Evolutionary conservation across 805 yeast genomes (phyloP).

Genomic region (Jamesozyma rosinii): DNA sequence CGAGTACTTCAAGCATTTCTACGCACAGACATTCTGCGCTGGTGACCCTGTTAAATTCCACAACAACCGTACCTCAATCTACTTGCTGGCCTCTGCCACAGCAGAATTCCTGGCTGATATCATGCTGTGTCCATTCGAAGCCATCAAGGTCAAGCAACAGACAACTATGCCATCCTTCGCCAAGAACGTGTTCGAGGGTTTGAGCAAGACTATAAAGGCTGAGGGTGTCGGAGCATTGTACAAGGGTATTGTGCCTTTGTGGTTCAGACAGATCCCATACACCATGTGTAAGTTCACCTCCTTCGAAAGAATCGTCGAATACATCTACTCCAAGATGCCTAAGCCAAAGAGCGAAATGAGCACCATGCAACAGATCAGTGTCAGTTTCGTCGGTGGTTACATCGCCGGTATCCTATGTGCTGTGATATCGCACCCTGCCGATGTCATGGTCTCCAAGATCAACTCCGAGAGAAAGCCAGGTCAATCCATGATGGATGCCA

Average conservation of each 20-base stretch:
- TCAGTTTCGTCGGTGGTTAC: constrained; percentile 91
- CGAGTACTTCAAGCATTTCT: constrained; percentile 78
- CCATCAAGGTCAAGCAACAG: constrained; percentile 89
- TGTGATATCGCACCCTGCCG: constrained; percentile 95
- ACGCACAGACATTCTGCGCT: constrained; percentile 55
- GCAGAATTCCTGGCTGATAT: constrained; percentile 93
- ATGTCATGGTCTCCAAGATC: constrained; percentile 92
- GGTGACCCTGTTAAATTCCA: constrained; percentile 46
- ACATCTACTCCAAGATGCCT: constrained; percentile 66
- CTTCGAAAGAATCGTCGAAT: constrained; percentile 82
- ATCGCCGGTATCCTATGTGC: constrained; percentile 97
- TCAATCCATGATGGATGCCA: constrained; percentile 63
- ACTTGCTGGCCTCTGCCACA: constrained; percentile 76
- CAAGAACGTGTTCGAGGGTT: constrained; percentile 52
- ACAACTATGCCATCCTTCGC: constrained; percentile 86
- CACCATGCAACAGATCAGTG: constrained; percentile 77
- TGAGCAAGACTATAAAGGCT: constrained; percentile 50
- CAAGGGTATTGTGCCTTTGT: constrained; percentile 83
- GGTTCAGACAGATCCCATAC: constrained; percentile 97
- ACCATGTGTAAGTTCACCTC: constrained; percentile 96
- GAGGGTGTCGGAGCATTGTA: constrained; percentile 73
- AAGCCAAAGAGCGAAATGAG: constrained; percentile 64
- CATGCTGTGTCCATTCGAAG: constrained; percentile 86
- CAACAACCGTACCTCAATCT: constrained; percentile 64
- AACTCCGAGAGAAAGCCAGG: constrained; percentile 53